Base-by-base conservation (phyloP, 1,139 yeast species). In the Candida albicans region DNA sequence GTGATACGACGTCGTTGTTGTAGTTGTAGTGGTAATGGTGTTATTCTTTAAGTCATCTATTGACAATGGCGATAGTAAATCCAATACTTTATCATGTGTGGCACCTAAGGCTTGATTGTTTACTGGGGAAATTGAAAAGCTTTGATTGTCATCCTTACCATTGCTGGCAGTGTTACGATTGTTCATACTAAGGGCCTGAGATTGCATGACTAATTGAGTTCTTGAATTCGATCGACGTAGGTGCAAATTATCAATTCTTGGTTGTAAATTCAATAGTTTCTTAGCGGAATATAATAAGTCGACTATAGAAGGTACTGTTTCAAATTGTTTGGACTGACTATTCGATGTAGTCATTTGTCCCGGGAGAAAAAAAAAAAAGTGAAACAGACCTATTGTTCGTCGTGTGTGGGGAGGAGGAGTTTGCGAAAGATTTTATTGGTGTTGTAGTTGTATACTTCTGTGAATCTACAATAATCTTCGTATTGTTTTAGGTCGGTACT, bases 231-330 rank as follows among this genome's bases (percentile, higher is more conserved):
- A 68, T 49, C 69, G 69, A 35, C 79, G 59, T 22, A 67, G 50
- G 39, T 66, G 70, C 43, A 77, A 58, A 53, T 73, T 72, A 47
- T 69, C 74, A 35, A 72, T 70, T 42, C 79, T 54, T 22, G 72
- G 64, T 50, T 72, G 73, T 37, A 72, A 62, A 22, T 68, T 56
- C 40, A 73, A 56, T 35, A 73, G 59, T 50, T 67, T 68, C 52
- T 68, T 70, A 6, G 77, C 78, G 22, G 76, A 71, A 56, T 63
- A 57, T 50, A 72, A 70, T 38, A 73, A 65, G 53, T 73, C 77
- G 49, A 66, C 63, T 26, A 73, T 69, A 22, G 76, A 67, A 9
- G 78, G 77, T 33, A 43, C 49, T 9, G 47, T 30, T 7, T 50
- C 53, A 42, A 50, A 45, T 28, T 9, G 36, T 11, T 29, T 29